phyloP scores from a whole-genome alignment of 192 early-diverging fungal genomes.

The Entomortierella chlamydospora region DNA sequence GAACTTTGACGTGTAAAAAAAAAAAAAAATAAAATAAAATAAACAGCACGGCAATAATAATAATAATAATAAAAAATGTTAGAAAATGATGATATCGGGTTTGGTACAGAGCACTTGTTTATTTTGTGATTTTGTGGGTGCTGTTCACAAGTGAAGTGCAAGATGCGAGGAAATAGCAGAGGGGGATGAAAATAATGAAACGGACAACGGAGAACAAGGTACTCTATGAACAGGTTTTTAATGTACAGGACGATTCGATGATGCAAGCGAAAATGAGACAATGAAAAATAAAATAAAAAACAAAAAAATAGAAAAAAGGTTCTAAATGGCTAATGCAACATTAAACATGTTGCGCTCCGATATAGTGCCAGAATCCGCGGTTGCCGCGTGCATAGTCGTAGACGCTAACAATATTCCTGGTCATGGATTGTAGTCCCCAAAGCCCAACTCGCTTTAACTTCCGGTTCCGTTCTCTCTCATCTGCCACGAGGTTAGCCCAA shows the following conservation, averaged over 20 bases:
- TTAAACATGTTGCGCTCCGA: constrained; percentile 40
- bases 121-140: too few species aligned
- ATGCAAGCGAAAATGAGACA: constrained; percentile 3
- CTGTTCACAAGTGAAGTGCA: neutral
- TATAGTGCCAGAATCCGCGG: constrained; percentile 76
- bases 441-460: constrained; percentile 88
- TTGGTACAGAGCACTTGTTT: too few species aligned
- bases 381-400: constrained; percentile 80
- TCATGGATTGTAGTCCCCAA: constrained; percentile 87
- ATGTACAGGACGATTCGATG: neutral
- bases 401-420: constrained; percentile 74
- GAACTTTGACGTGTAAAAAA: constrained; percentile 54
- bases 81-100: too few species aligned
- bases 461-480: constrained; percentile 85
- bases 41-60: neutral
- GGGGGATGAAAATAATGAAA: neutral
- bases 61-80: neutral
- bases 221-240: neutral
- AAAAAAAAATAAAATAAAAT: neutral
- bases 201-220: neutral
- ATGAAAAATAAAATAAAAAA: constrained; percentile 5
- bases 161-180: neutral
- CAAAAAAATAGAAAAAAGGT: neutral
- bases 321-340: too few species aligned
- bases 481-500: constrained; percentile 78